Conservation (phyloP, 176 grass and related monocot species). For the Oryza meridionalis region DNA sequence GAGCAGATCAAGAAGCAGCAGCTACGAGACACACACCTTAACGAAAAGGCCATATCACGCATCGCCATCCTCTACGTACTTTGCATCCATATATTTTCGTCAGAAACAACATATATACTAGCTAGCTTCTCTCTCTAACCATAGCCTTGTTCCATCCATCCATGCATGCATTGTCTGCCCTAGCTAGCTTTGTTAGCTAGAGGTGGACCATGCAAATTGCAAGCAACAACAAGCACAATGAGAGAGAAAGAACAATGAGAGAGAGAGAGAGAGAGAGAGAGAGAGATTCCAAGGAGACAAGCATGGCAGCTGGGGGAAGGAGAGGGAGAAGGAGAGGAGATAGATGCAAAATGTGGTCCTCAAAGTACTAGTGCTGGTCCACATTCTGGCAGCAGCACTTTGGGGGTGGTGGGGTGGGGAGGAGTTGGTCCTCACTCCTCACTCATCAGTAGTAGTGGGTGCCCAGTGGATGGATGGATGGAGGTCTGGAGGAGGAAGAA, state of each 20-base stretch:
- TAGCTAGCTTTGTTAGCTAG: neutral
- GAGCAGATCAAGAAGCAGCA: neutral
- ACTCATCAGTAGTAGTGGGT: constrained; percentile 25
- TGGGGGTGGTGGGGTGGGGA: constrained; percentile 1
- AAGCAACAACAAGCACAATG: neutral
- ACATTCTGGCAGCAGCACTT: constrained; percentile 41
- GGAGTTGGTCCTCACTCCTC: neutral
- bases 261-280: neutral
- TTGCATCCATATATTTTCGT: neutral
- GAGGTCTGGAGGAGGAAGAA: neutral
- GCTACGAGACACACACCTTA: neutral
- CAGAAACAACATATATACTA: neutral
- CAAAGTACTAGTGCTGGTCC: constrained; percentile 13
- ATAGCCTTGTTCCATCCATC: neutral
- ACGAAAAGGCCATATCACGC: neutral
- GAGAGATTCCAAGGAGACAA: constrained; percentile 49
- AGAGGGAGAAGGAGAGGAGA: constrained; percentile 32
- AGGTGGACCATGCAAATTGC: neutral
- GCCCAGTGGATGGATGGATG: neutral
- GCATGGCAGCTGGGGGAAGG: constrained; percentile 31
- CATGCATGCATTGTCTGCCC: neutral
- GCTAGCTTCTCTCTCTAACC: neutral
- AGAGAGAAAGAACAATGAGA: neutral
- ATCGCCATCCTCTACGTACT: neutral
- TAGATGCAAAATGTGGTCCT: constrained; percentile 21